Percentiles rank a stretch among this genome's conserved stretches.
These are phyloP conservation scores for Aphanocladium album DNA, from an alignment of 2,329 filamentous ascomycete genomes.

Conservation along the genomic window DNA sequence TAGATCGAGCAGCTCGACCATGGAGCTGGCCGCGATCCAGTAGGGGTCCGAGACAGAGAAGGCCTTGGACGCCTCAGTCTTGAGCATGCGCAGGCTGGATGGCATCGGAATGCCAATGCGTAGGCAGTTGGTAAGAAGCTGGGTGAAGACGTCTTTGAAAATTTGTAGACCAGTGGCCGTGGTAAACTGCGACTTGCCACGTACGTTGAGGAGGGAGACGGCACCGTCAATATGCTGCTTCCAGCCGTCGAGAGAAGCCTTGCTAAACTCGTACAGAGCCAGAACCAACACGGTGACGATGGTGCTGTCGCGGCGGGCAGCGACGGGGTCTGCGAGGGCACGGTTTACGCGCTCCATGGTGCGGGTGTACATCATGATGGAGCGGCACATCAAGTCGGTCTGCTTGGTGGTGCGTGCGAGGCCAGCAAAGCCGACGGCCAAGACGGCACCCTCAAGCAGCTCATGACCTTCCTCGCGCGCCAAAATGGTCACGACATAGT, in stretches of 20 bases:
- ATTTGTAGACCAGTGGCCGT: conserved; percentile 8
- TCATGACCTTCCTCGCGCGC: conserved; percentile 11
- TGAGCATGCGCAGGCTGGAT: conserved; percentile 10
- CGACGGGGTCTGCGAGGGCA: conserved; percentile 8
- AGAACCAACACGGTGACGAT: conserved; percentile 12
- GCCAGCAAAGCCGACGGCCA: conserved; percentile 12
- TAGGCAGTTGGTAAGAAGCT: conserved; percentile 11
- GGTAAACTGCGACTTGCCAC: conserved; percentile 12
- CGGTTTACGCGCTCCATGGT: conserved; percentile 13
- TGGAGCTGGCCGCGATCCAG: conserved; percentile 12
- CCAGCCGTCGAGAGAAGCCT: conserved; percentile 13
- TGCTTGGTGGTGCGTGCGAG: conserved; percentile 13
- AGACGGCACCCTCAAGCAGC: conserved; percentile 10
- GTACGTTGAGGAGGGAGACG: conserved; percentile 12
- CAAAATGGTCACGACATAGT: conserved; percentile 11
- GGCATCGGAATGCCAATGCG: conserved; percentile 9
- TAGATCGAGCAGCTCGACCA: conserved; percentile 13
- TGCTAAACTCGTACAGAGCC: conserved; percentile 13
- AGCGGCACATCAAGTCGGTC: conserved; percentile 12
- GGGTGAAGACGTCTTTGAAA: conserved; percentile 14
- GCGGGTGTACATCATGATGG: conserved; percentile 12
- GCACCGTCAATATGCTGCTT: conserved; percentile 14
- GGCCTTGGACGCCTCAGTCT: conserved; percentile 13
- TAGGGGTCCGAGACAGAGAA: conserved; percentile 13
- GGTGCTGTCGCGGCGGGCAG: conserved; percentile 12